A percentile compares a stretch with the other conserved stretches of the same genome.
These are phyloP conservation scores for Russula dissimulans DNA, from an alignment of 768 basidiomycete species.

Conservation along the genomic window DNA sequence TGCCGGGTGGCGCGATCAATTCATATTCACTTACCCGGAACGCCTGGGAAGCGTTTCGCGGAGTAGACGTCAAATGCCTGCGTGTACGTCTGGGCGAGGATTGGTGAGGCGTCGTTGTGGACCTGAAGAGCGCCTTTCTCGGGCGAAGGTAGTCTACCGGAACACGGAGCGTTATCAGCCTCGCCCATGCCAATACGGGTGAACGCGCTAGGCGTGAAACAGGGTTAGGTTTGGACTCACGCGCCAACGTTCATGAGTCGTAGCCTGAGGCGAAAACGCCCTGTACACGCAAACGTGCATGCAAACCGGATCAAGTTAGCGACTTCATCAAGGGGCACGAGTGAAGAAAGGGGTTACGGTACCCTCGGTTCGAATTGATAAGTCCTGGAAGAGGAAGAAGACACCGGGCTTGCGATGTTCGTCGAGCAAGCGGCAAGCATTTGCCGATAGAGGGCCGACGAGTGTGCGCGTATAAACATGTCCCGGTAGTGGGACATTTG, in stretches of 20 bases:
- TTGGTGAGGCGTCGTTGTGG: slow-evolving; percentile 59
- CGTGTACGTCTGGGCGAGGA: slow-evolving; percentile 78
- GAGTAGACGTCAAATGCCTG: slow-evolving; percentile 82
- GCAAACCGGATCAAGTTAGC: slow-evolving; percentile 10
- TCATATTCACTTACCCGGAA: slow-evolving; percentile 52
- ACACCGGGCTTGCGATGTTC: slow-evolving; percentile 81
- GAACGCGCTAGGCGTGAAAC: slow-evolving; percentile 4
- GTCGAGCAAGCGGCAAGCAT: slow-evolving; percentile 76
- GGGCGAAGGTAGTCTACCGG: slow-evolving; percentile 43
- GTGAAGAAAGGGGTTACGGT: slow-evolving; percentile 13
- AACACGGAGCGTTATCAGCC: neutral
- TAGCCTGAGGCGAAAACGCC: slow-evolving; percentile 77
- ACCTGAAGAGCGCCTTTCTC: slow-evolving; percentile 56
- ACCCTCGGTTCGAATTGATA: slow-evolving; percentile 92
- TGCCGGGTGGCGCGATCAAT: neutral
- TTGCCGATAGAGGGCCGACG: slow-evolving; percentile 81
- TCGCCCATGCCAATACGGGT: neutral
- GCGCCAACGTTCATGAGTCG: slow-evolving; percentile 85
- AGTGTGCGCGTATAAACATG: slow-evolving; percentile 79
- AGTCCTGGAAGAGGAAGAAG: slow-evolving; percentile 92
- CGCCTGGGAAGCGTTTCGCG: slow-evolving; percentile 92
- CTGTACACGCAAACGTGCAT: slow-evolving; percentile 32
- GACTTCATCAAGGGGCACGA: no score
- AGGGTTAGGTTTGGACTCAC: slow-evolving; percentile 44
- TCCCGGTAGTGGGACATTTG: slow-evolving; percentile 44